A percentile compares a stretch with the other conserved stretches of the same genome.
Conservation (phyloP, 192 early-diverging fungal genomes). For the Funneliformis geosporum region DNA sequence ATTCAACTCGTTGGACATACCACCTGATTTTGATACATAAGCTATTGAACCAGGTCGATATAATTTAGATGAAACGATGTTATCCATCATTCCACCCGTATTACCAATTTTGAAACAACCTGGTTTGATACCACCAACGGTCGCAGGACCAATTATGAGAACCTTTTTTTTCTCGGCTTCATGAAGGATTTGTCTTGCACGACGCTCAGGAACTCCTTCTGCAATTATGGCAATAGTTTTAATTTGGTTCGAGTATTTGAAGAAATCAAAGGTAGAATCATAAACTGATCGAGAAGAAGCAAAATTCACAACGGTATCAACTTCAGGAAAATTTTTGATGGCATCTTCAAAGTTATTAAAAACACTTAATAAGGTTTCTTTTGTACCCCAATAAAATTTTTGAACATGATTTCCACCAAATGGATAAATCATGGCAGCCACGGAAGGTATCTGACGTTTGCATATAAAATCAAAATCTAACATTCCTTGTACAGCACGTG, state of each 20-base stretch:
- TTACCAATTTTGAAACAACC: constrained; percentile 99
- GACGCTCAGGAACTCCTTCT: constrained; percentile 97
- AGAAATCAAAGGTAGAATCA: constrained; percentile 88
- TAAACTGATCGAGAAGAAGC: constrained; percentile 95
- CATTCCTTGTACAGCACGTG: constrained; percentile 98
- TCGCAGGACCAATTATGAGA: constrained; percentile 94
- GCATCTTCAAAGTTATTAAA: constrained; percentile 89
- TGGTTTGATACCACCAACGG: constrained; percentile 98
- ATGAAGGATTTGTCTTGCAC: constrained; percentile 88
- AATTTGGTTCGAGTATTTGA: constrained; percentile 77
- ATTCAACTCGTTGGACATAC: constrained; percentile 99
- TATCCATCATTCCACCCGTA: constrained; percentile 99
- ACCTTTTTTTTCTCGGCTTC: constrained; percentile 79
- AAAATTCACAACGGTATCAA: constrained; percentile 97
- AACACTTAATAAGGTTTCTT: constrained; percentile 94
- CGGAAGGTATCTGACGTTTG: constrained; percentile 86
- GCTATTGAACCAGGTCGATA: constrained; percentile 96
- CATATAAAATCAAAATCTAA: constrained; percentile 99
- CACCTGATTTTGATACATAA: constrained; percentile 98
- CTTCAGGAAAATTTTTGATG: constrained; percentile 82
- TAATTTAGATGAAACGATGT: constrained; percentile 96
- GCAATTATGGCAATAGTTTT: constrained; percentile 97
- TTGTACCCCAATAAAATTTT: constrained; percentile 99
- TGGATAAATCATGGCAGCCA: constrained; percentile 98
- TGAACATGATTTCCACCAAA: constrained; percentile 99